Evolutionary conservation across 352 stramenopile genomes (phyloP), one percentile per base, ranked within the genome.

Genomic region (Pythium aquatile): DNA sequence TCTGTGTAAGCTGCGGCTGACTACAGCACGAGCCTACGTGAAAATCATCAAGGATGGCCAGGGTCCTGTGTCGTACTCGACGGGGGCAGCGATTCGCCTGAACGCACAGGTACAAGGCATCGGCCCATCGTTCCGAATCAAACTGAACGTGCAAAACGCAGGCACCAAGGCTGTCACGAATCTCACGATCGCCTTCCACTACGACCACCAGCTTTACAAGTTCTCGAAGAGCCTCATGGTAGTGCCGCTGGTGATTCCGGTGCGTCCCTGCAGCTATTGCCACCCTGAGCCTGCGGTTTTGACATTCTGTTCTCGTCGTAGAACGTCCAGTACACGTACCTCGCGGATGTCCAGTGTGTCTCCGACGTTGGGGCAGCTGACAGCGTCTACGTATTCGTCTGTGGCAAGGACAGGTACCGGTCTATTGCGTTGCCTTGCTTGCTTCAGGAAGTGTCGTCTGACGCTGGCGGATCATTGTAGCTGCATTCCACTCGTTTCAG

Each of bases 1-100:
- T 40, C 69, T 98, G 30, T 97, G 88, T 73, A 96, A 95, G 48
- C 68, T 98, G 11, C 84, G 92, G 0, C 75, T 97, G 39, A 94
- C 78, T 2, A 93, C 90, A 1, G 90, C 91, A 13, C 78, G 89
- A 5, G 81, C 91, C 1, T 97, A 97, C 52, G 91, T 97, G 32
- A 94, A 94, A 65, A 93, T 93, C 51, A 94, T 97, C 59, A 93
- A 92, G 55, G 87, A 95, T 52, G 89, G 89, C 24, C 85, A 94
- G 79, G 85, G 81, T 0, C 79, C 84, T 5, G 76, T 93, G 14
- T 91, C 83, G 35, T 85, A 82, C 57, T 81, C 83, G n/a, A 87
- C 81, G 8, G 82, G 83, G 1, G 77, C 80, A 29, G 71, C 82
- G 11, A 92, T 96, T 48, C 82, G 85, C n/a, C 58, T 94, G 28